Conservation (phyloP, 768 basidiomycete genomes). For the Peribolospora baueri region DNA sequence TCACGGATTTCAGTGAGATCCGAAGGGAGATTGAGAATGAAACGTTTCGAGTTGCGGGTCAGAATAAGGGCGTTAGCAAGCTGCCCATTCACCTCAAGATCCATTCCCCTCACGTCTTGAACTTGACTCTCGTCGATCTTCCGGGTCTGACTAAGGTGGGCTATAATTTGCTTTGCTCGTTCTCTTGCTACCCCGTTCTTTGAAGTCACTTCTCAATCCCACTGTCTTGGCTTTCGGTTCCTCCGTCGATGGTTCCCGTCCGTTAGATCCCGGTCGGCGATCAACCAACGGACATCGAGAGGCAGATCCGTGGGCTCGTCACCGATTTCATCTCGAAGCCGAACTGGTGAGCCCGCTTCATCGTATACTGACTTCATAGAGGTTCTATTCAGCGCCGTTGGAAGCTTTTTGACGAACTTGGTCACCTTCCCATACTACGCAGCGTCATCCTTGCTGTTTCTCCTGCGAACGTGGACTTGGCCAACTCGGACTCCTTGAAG, state of each 20-base stretch:
- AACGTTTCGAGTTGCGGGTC: slow-evolving; percentile 74
- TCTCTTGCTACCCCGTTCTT: not conserved
- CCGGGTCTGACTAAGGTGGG: slow-evolving; percentile 85
- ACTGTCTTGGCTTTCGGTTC: not conserved
- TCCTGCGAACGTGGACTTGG: slow-evolving; percentile 90
- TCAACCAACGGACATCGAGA: slow-evolving; percentile 92
- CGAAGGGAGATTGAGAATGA: slow-evolving; percentile 93
- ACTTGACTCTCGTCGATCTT: slow-evolving; percentile 84
- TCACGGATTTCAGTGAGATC: slow-evolving; percentile 87
- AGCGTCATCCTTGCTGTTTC: slow-evolving; percentile 95
- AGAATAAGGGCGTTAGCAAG: slow-evolving; percentile 96
- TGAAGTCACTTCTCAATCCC: not conserved
- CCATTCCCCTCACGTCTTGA: slow-evolving; percentile 83
- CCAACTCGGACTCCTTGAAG: slow-evolving; percentile 93
- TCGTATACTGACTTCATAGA: not conserved
- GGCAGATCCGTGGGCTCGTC: slow-evolving; percentile 85
- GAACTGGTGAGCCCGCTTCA: slow-evolving; percentile 40
- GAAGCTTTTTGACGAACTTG: not conserved
- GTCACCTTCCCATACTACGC: not conserved
- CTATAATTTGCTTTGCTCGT: not conserved
- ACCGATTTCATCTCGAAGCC: slow-evolving; percentile 88
- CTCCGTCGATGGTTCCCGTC: not conserved
- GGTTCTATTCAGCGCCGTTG: not conserved
- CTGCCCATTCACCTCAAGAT: slow-evolving; percentile 85
- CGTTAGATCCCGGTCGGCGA: slow-evolving; percentile 30